These are phyloP conservation scores for Exophiala mesophila DNA, from an alignment of 2,329 filamentous ascomycete species.

Conservation along the genomic window DNA sequence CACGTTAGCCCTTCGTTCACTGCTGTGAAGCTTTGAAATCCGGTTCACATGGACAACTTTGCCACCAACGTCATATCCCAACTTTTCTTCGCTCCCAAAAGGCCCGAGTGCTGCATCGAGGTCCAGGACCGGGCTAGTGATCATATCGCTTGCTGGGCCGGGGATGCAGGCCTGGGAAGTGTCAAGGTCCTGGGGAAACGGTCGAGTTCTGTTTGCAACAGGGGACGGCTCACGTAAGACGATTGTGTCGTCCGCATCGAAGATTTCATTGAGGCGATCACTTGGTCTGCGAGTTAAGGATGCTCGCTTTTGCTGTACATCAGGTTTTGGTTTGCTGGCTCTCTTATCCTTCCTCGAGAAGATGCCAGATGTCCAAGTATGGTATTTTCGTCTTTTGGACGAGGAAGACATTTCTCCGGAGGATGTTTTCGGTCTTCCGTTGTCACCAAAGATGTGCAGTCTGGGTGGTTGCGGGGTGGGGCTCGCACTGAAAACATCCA, in stretches of 20 bases:
- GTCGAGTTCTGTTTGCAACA: constrained; percentile 16
- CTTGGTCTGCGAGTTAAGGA: constrained; percentile 35
- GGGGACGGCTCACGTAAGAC: constrained; percentile 40
- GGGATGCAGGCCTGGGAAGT: constrained; percentile 1
- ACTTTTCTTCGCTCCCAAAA: constrained; percentile 65
- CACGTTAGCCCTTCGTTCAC: constrained; percentile 42
- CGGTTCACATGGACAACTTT: constrained; percentile 28
- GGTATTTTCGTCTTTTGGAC: constrained; percentile 69
- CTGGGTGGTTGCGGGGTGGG: constrained; percentile 3
- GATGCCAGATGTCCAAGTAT: constrained; percentile 53
- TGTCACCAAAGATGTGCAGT: constrained; percentile 12
- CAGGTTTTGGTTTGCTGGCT: constrained; percentile 38
- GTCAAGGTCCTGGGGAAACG: constrained; percentile 4
- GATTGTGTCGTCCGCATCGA: constrained; percentile 47
- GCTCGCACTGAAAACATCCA: constrained; percentile 12
- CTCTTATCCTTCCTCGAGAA: constrained; percentile 47
- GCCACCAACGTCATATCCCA: constrained; percentile 28
- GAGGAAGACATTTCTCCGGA: constrained; percentile 34
- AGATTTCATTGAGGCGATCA: constrained; percentile 42
- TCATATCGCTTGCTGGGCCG: constrained; percentile 53
- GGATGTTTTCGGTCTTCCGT: constrained; percentile 27
- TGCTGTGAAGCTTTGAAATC: constrained; percentile 46
- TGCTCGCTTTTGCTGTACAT: constrained; percentile 41
- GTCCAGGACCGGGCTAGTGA: constrained; percentile 78
- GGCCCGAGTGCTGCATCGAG: constrained; percentile 88